A percentile compares a stretch with the other conserved stretches of the same genome.
Conservation (phyloP, 2,329 filamentous ascomycete genomes). For the Neopestalotiopsis sp. region DNA sequence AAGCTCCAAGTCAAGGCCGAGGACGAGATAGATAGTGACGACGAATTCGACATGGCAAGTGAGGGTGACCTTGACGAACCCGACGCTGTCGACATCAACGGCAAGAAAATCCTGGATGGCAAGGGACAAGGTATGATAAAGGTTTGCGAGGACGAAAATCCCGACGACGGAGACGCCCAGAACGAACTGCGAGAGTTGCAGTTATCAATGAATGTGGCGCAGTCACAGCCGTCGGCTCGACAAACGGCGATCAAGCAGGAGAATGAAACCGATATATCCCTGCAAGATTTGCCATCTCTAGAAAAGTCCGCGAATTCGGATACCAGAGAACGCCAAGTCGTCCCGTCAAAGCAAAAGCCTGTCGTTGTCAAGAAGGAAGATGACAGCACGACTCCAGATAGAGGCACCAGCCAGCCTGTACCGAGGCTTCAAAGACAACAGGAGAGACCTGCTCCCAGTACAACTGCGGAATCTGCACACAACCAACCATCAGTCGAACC, state of each 20-base stretch:
- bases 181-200: slow-evolving; percentile 70
- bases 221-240: background rate
- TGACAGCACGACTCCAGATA: background rate
- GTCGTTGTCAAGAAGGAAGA: background rate
- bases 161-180: slow-evolving; percentile 59
- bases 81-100: slow-evolving; percentile 67
- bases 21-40: slow-evolving; percentile 37
- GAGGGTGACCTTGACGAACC: slow-evolving; percentile 46
- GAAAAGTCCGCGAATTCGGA: background rate
- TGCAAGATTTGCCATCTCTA: slow-evolving; percentile 6
- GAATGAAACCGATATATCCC: background rate
- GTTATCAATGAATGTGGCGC: slow-evolving; percentile 35
- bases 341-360: background rate
- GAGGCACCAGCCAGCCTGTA: background rate
- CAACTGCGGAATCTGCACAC: background rate
- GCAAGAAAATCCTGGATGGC: slow-evolving; percentile 66
- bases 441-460: background rate
- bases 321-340: background rate
- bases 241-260: background rate
- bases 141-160: slow-evolving; percentile 74
- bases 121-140: slow-evolving; percentile 73
- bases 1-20: slow-evolving; percentile 40
- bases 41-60: slow-evolving; percentile 46
- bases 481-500: background rate
- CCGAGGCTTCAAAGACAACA: background rate